Percentiles rank a stretch among this genome's conserved stretches.
Conservation (phyloP, 75 land plant genomes). For the Selaginella moellendorffii region DNA sequence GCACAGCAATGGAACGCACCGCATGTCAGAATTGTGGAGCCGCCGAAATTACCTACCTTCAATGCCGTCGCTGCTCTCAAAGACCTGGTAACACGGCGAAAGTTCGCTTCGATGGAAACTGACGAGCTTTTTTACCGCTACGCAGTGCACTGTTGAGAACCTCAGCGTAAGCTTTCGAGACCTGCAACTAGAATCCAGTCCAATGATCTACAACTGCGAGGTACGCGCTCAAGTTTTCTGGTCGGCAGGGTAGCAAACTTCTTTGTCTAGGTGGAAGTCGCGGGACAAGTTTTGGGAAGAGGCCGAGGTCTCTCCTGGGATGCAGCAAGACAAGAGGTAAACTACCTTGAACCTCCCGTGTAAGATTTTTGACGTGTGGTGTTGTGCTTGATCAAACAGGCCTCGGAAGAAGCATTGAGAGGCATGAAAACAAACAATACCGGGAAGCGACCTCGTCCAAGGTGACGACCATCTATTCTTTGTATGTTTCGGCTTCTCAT, state of each 20-base stretch:
- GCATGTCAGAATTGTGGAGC: not conserved
- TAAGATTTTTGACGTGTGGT: not conserved
- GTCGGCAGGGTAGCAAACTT: not conserved
- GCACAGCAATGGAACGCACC: not conserved
- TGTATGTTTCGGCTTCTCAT: not conserved
- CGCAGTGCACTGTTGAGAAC: constrained; percentile 1
- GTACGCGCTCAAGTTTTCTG: not conserved
- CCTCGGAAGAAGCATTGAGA: constrained; percentile 33
- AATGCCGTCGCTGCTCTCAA: constrained; percentile 9
- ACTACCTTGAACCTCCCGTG: not conserved
- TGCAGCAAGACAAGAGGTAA: constrained; percentile 68
- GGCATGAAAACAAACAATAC: constrained; percentile 11
- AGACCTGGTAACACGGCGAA: no score
- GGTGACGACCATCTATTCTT: not conserved
- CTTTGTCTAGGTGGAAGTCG: constrained; percentile 60
- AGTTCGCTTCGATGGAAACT: no score
- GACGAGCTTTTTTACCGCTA: no score
- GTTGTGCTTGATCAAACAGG: constrained; percentile 15
- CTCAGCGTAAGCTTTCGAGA: not conserved
- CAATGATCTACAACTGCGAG: constrained; percentile 2
- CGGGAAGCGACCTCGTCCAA: not conserved
- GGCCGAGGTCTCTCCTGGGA: constrained; percentile 73
- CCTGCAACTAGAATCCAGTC: not conserved
- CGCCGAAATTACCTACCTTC: not conserved
- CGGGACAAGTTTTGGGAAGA: constrained; percentile 57